Evolutionary conservation across 768 basidiomycete species (phyloP).

Genomic region (Russula emetica): DNA sequence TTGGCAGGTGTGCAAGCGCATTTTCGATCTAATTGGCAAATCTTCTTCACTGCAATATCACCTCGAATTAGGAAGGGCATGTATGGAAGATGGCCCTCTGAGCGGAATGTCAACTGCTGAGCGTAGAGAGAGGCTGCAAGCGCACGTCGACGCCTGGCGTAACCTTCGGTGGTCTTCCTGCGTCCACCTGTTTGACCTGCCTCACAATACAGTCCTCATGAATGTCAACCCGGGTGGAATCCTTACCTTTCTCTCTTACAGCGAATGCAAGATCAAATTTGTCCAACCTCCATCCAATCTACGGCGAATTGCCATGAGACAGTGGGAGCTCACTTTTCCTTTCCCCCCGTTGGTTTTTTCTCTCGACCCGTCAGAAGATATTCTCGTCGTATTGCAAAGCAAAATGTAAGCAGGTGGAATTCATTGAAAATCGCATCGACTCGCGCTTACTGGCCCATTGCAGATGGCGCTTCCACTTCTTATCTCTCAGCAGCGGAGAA

Average conservation of each 20-base stretch:
- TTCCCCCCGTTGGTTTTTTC: not conserved
- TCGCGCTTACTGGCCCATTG: not conserved
- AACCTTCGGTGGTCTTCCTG: constrained; percentile 7
- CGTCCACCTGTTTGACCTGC: not conserved
- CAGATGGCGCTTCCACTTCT: constrained; percentile 5
- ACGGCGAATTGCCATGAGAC: constrained; percentile 6
- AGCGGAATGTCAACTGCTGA: constrained; percentile 4
- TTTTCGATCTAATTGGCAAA: not conserved
- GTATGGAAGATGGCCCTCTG: constrained; percentile 10
- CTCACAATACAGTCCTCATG: not conserved
- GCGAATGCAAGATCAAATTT: constrained; percentile 5
- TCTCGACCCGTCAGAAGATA: constrained; percentile 13
- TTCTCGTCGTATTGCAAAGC: constrained; percentile 5
- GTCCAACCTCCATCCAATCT: constrained; percentile 4
- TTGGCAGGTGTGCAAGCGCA: constrained; percentile 9
- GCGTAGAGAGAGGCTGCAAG: constrained; percentile 11
- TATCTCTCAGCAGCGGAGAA: constrained; percentile 15
- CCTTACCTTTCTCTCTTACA: constrained; percentile 2
- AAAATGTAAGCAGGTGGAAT: not conserved
- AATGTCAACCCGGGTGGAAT: constrained; percentile 6
- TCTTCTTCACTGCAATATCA: constrained; percentile 16
- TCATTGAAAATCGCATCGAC: not conserved
- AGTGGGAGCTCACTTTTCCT: constrained; percentile 14
- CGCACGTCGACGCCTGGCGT: not conserved
- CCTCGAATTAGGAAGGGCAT: constrained; percentile 1